A percentile compares a stretch with the other conserved stretches of the same genome.
These are phyloP conservation scores for Alternaria consortialis DNA, from an alignment of 2,329 filamentous ascomycete genomes.

Conservation along the genomic window DNA sequence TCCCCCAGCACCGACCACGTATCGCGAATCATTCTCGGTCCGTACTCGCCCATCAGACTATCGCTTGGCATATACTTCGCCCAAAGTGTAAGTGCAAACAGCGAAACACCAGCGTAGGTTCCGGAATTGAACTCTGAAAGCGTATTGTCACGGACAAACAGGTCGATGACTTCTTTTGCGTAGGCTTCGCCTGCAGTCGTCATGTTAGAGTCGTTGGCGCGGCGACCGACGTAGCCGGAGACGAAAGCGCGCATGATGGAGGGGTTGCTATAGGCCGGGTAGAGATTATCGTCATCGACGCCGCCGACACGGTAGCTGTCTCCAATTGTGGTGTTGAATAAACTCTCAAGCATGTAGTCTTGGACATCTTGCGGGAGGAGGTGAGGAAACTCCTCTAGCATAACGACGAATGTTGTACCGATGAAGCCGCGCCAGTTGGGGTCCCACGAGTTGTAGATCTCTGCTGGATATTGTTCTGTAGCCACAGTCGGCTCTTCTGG, in stretches of 20 bases:
- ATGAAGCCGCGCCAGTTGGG: conserved; percentile 73
- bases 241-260: conserved; percentile 71
- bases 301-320: conserved; percentile 70
- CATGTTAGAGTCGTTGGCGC: conserved; percentile 66
- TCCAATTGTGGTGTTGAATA: conserved; percentile 65
- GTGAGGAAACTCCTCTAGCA: conserved; percentile 66
- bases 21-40: conserved; percentile 60
- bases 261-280: conserved; percentile 69
- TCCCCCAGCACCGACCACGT: conserved; percentile 63
- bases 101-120: conserved; percentile 69
- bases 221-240: conserved; percentile 66
- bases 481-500: conserved; percentile 68
- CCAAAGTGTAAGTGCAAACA: conserved; percentile 68
- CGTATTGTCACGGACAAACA: conserved; percentile 65
- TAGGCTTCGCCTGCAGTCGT: conserved; percentile 65
- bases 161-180: conserved; percentile 63
- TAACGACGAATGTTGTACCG: conserved; percentile 66
- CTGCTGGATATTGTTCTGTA: conserved; percentile 58
- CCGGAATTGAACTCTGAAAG: conserved; percentile 70
- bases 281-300: conserved; percentile 68
- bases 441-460: conserved; percentile 67
- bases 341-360: conserved; percentile 60
- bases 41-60: conserved; percentile 64
- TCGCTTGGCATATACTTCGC: conserved; percentile 65
- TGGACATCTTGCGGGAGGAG: conserved; percentile 55